Base-by-base conservation (phyloP, 2,329 filamentous ascomycete species). In the Fusarium caatingaense region DNA sequence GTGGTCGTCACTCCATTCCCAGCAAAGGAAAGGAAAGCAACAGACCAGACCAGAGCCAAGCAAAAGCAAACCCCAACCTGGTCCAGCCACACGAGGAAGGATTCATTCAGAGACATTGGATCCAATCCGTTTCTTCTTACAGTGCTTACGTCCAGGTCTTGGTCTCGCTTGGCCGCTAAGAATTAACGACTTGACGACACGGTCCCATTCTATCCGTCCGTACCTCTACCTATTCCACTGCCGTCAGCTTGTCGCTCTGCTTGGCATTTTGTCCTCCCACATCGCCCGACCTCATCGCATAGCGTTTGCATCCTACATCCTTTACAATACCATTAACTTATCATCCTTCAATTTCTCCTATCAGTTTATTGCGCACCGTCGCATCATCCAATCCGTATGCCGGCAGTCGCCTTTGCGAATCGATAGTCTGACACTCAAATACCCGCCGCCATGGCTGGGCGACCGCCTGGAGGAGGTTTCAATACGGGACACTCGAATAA, bases 361-460 rank as follows among this genome's bases (percentile, higher is more conserved):
- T 28, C 27, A 10, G 34, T 54, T 32, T 45, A 53, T 60, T 61
- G 59, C 64, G 41, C 50, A 63, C 49, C 40, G 27, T 55, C 51
- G 13, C 57, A 53, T 46, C 57, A 60, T 70, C 65, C 50, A 76
- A 71, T 66, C 76, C 77, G 78, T 75, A 81, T 81, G 79, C 74
- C 72, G 69, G 72, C 74, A 74, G 46, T 64, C 60, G 60, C 68
- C 69, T 69, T 70, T 62, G 69, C 75, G 60, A 72, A 57, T 61
- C 71, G 74, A 77, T 74, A 76, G 72, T 71, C 72, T 74, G 60
- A 71, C 72, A 62, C 76, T 70, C 69, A 75, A 80, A 79, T 77
- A 78, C 78, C 79, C 78, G 78, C 81, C 82, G 83, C 83, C 81
- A 91, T 91, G 89, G 85, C 88, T 82, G 88, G 87, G 79, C 83